Percentiles rank a stretch among this genome's conserved stretches.
Conservation (phyloP, 768 basidiomycete species). For the Pleurotus ostreatus region DNA sequence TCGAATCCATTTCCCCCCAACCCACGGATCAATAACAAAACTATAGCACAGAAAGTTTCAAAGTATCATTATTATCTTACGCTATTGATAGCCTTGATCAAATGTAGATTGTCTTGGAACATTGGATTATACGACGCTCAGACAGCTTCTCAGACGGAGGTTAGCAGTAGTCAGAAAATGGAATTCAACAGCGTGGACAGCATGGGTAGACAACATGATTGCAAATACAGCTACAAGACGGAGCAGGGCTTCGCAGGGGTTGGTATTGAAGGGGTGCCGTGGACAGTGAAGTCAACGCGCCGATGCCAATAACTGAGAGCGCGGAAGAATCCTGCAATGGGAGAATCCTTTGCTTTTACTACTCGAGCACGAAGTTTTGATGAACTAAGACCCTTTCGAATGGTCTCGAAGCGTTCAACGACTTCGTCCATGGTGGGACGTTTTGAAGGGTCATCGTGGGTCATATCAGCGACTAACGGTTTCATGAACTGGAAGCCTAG, state of each 20-base stretch:
- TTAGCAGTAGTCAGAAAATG: no score
- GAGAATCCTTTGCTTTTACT: background rate
- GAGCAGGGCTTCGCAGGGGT: no score
- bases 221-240: no score
- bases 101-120: no score
- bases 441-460: constrained; percentile 22
- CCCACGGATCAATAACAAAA: constrained; percentile 5
- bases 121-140: no score
- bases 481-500: constrained; percentile 26
- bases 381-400: constrained; percentile 15
- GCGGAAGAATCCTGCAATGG: background rate
- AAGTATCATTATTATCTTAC: no score
- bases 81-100: no score
- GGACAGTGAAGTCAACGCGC: constrained; percentile 1
- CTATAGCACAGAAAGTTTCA: background rate
- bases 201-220: no score
- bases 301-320: constrained; percentile 1
- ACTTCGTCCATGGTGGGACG: constrained; percentile 28
- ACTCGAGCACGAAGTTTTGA: constrained; percentile 26
- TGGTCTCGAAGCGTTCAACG: constrained; percentile 19
- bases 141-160: no score
- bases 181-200: no score
- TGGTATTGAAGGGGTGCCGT: constrained; percentile 3
- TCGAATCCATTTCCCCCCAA: constrained; percentile 3
- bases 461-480: constrained; percentile 26